A percentile compares a stretch with the other conserved stretches of the same genome.
phyloP scores from a whole-genome alignment of 352 stramenopile species.

The Phytopythium chamaehyphon region DNA sequence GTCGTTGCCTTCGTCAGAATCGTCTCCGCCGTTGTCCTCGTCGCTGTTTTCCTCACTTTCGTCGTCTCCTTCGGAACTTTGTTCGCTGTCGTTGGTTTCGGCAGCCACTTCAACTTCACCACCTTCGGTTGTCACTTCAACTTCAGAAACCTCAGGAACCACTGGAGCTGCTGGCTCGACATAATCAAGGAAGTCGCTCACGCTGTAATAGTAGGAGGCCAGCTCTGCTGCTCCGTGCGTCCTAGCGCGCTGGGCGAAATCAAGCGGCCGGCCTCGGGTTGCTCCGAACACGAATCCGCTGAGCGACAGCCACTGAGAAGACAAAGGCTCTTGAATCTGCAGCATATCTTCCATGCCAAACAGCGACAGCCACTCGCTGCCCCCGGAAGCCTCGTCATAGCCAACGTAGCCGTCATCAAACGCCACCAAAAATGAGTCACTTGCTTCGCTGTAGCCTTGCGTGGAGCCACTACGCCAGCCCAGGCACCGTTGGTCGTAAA shows the following conservation, averaged over 20 bases:
- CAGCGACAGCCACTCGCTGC: conserved; percentile 50
- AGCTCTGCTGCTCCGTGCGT: conserved; percentile 14
- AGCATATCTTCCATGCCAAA: conserved; percentile 55
- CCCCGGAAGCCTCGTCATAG: background rate
- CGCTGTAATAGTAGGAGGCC: conserved; percentile 39
- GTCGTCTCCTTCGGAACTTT: conserved; percentile 16
- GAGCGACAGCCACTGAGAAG: conserved; percentile 57
- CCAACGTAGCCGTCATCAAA: conserved; percentile 31
- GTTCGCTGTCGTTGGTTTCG: conserved; percentile 14
- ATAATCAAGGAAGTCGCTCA: conserved; percentile 66
- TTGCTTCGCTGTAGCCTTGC: conserved; percentile 47
- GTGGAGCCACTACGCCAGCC: conserved; percentile 47
- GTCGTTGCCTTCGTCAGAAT: background rate
- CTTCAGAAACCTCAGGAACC: conserved; percentile 5
- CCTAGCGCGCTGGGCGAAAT: conserved; percentile 11
- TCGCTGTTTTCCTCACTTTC: conserved; percentile 10
- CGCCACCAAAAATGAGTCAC: conserved; percentile 47
- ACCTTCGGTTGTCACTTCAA: conserved; percentile 11
- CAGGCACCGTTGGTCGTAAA: conserved; percentile 45
- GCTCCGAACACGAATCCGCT: conserved; percentile 69
- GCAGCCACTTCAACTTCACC: conserved; percentile 13
- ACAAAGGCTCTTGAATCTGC: conserved; percentile 56
- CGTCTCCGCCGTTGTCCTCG: conserved; percentile 4
- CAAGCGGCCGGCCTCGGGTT: conserved; percentile 35
- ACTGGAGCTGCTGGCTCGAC: conserved; percentile 12